phyloP scores from a whole-genome alignment of 2,329 filamentous ascomycete species.

The Penicillium sp. region DNA sequence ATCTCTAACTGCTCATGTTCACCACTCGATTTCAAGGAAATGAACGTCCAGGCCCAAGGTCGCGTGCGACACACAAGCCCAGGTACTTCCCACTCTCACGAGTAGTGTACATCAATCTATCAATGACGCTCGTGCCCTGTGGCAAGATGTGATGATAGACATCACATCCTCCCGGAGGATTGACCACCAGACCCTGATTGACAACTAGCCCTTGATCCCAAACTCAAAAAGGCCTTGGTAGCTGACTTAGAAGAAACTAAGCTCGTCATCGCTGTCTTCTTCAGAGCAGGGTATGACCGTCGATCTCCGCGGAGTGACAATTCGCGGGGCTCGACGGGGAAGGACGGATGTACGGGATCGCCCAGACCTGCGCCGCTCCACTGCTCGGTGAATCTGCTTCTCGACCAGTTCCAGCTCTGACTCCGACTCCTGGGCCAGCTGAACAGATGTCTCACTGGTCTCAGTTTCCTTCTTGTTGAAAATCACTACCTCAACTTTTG shows the following conservation, averaged over 20 bases:
- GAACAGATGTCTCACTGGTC: slow-evolving; percentile 6
- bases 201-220: not conserved
- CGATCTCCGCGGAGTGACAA: slow-evolving; percentile 19
- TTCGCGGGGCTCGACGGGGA: slow-evolving; percentile 5
- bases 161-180: not conserved
- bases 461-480: slow-evolving; percentile 31
- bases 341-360: slow-evolving; percentile 18
- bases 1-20: slow-evolving; percentile 6
- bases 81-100: not conserved
- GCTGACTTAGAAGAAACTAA: slow-evolving; percentile 41
- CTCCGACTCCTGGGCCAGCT: slow-evolving; percentile 3
- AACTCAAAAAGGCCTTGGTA: not conserved
- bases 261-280: slow-evolving; percentile 47
- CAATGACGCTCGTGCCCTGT: not conserved
- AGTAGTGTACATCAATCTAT: slow-evolving; percentile 3
- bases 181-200: slow-evolving; percentile 3
- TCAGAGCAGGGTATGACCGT: slow-evolving; percentile 36
- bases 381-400: slow-evolving; percentile 27
- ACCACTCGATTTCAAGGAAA: slow-evolving; percentile 12
- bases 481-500: slow-evolving; percentile 42
- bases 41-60: not conserved
- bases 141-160: too few relatives aligned
- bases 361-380: slow-evolving; percentile 24
- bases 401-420: slow-evolving; percentile 17
- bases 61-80: slow-evolving; percentile 2